Evolutionary conservation across 192 early-diverging fungal species (phyloP).

Genomic region (Hyaloraphidium curvatum): DNA sequence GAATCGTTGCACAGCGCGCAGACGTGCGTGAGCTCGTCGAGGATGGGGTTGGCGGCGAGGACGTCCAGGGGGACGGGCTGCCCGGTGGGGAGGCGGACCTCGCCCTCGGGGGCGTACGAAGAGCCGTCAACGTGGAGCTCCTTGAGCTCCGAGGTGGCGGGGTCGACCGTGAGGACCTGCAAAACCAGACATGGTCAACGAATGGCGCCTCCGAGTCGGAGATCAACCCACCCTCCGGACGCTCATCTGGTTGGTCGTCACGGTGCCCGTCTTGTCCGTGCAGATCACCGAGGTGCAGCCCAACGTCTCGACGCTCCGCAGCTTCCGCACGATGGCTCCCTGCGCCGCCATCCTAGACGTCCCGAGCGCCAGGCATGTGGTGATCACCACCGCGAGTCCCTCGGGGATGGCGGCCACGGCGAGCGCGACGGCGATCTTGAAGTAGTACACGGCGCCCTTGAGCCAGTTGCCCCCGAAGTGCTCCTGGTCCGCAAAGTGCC

Average conservation of each 20-base stretch:
- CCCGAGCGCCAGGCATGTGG: conserved; percentile 90
- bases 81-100: conserved; percentile 26
- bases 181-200: background rate
- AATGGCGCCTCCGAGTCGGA: background rate
- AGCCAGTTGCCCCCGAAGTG: conserved; percentile 70
- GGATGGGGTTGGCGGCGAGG: conserved; percentile 26
- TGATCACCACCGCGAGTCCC: conserved; percentile 95
- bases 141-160: conserved; percentile 16
- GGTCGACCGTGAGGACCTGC: conserved; percentile 30
- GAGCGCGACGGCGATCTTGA: conserved; percentile 96
- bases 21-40: conserved; percentile 61
- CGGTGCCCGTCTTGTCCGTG: conserved; percentile 97
- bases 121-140: conserved; percentile 70
- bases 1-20: conserved; percentile 86
- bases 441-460: conserved; percentile 92
- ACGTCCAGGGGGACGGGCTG: conserved; percentile 18
- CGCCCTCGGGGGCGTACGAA: conserved; percentile 70
- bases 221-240: conserved; percentile 31
- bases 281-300: conserved; percentile 96
- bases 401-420: conserved; percentile 98
- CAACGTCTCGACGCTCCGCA: conserved; percentile 87
- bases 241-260: conserved; percentile 97
- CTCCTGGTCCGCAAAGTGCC: conserved; percentile 80
- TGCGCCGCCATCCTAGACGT: conserved; percentile 92
- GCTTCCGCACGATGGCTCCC: conserved; percentile 84